phyloP scores from a whole-genome alignment of 2,329 filamentous ascomycete species.

The Cladophialophora carrionii region DNA sequence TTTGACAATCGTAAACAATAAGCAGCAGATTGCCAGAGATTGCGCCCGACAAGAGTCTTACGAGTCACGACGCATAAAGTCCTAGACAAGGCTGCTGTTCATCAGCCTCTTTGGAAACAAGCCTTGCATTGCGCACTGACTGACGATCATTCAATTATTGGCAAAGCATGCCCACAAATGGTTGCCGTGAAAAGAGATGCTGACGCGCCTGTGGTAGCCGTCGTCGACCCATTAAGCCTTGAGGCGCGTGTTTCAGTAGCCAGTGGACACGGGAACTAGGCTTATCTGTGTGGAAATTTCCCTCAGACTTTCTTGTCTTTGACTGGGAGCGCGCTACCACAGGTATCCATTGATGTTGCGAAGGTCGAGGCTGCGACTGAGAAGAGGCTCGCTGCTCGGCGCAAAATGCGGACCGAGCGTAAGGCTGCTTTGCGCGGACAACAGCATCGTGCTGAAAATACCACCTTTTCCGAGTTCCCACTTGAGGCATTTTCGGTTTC shows the following conservation, averaged over 20 bases:
- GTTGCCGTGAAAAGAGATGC: not conserved
- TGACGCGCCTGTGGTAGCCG: slow-evolving; percentile 3
- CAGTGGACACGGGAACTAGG: slow-evolving; percentile 6
- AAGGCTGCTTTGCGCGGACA: slow-evolving; percentile 7
- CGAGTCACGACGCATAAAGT: slow-evolving; percentile 18
- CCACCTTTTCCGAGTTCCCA: not conserved
- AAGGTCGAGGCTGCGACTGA: not conserved
- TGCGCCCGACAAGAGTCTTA: slow-evolving; percentile 19
- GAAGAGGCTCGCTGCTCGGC: not conserved
- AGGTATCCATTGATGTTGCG: slow-evolving; percentile 17
- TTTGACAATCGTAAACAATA: slow-evolving; percentile 26
- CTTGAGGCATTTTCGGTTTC: slow-evolving; percentile 17
- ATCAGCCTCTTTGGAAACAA: slow-evolving; percentile 22
- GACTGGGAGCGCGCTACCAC: slow-evolving; percentile 13
- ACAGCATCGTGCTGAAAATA: not conserved
- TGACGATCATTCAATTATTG: not conserved
- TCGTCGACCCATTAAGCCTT: not conserved
- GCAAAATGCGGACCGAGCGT: not conserved
- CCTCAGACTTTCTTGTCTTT: slow-evolving; percentile 4
- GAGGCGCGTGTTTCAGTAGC: slow-evolving; percentile 17
- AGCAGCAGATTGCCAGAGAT: slow-evolving; percentile 25
- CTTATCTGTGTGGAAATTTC: slow-evolving; percentile 23
- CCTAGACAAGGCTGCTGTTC: slow-evolving; percentile 19
- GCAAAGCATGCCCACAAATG: not conserved
- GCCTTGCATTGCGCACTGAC: not conserved